These are phyloP conservation scores for Podospora sp. DNA, from an alignment of 495 filamentous ascomycete genomes.

Conservation along the genomic window DNA sequence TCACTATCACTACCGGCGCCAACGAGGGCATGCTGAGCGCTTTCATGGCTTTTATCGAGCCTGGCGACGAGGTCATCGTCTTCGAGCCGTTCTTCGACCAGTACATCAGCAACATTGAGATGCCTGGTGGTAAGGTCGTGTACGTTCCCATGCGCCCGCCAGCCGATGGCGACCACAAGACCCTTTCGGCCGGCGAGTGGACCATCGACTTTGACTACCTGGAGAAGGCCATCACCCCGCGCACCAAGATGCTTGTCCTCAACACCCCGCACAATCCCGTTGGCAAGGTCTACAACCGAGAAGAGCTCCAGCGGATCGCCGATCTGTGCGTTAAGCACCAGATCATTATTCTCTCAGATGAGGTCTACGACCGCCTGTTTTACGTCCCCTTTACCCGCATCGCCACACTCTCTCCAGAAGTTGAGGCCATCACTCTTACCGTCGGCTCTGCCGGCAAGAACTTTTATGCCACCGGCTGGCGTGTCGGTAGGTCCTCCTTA, in stretches of 20 bases:
- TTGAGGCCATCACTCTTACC: slow-evolving; percentile 83
- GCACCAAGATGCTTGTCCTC: slow-evolving; percentile 93
- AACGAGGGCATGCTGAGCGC: slow-evolving; percentile 97
- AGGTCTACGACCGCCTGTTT: slow-evolving; percentile 93
- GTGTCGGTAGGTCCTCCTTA: slow-evolving; percentile 61
- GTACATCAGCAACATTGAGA: slow-evolving; percentile 96
- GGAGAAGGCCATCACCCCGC: slow-evolving; percentile 79
- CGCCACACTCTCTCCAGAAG: slow-evolving; percentile 83
- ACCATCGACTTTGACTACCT: slow-evolving; percentile 79
- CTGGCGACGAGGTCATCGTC: slow-evolving; percentile 92
- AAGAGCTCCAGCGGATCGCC: slow-evolving; percentile 83
- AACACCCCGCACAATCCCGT: slow-evolving; percentile 88
- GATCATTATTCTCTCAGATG: slow-evolving; percentile 93
- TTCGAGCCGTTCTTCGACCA: slow-evolving; percentile 99
- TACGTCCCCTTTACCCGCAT: slow-evolving; percentile 94
- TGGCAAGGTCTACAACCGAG: slow-evolving; percentile 86
- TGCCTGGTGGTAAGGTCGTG: slow-evolving; percentile 91
- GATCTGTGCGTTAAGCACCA: slow-evolving; percentile 90
- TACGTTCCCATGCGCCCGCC: slow-evolving; percentile 94
- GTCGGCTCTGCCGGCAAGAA: slow-evolving; percentile 96
- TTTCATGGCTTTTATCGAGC: slow-evolving; percentile 96
- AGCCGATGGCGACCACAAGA: slow-evolving; percentile 75
- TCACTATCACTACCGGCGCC: slow-evolving; percentile 93
- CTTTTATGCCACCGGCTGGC: slow-evolving; percentile 97
- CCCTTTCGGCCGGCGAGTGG: slow-evolving; percentile 86